Conservation (phyloP, 148 eudicot species). For the Vaccinium macrocarpon region DNA sequence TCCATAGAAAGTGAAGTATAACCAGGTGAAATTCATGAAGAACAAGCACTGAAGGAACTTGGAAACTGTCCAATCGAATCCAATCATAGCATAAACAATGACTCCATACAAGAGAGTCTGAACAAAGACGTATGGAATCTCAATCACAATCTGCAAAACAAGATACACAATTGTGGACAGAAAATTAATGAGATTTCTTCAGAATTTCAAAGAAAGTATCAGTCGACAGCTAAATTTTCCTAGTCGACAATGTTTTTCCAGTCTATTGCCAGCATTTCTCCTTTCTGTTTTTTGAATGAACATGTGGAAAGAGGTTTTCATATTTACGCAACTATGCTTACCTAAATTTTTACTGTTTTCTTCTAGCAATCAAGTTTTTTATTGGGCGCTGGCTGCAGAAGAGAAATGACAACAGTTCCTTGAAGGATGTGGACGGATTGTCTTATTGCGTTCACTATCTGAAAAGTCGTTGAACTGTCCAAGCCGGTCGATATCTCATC, state of each 20-base stretch:
- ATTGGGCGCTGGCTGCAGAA: conserved; percentile 44
- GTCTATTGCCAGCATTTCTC: no score
- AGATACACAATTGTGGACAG: no score
- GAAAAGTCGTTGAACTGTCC: conserved; percentile 53
- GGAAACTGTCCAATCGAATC: conserved; percentile 43
- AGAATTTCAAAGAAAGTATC: not conserved
- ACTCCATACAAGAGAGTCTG: conserved; percentile 34
- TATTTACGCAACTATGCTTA: not conserved
- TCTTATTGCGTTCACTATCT: conserved; percentile 42
- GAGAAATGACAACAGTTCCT: conserved; percentile 46
- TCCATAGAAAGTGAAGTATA: conserved; percentile 44
- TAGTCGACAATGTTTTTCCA: no score
- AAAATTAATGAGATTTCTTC: not conserved
- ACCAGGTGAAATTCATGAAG: conserved; percentile 38
- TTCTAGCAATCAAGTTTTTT: no score
- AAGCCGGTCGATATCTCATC: conserved; percentile 62
- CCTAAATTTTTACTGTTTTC: no score
- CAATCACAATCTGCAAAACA: conserved; percentile 34
- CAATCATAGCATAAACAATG: conserved; percentile 51
- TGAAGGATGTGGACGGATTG: conserved; percentile 38
- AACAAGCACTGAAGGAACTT: conserved; percentile 44
- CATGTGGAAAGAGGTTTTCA: not conserved
- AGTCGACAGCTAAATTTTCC: no score
- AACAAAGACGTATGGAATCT: conserved; percentile 33
- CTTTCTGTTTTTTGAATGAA: no score